Base-by-base conservation (phyloP, 1,284 basidiomycete species). In the Testicularia cyperi region DNA sequence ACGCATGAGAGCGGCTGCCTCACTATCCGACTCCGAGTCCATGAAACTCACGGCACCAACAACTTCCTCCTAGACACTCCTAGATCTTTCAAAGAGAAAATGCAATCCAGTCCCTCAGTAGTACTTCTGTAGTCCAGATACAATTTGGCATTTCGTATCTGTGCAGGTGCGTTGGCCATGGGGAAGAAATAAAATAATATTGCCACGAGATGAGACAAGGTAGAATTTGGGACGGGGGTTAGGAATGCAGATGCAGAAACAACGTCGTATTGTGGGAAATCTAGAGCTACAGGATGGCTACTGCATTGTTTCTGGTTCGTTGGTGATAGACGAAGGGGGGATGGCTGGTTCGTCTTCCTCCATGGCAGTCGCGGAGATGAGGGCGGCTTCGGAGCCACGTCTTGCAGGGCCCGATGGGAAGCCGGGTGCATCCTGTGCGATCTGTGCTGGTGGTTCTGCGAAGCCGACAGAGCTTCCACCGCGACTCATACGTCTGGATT, bases 401-500 rank as follows among this genome's bases (percentile, higher is more conserved):
- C 58, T 20, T 3, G 27, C 47, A 4, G 13, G 21, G 6, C 37
- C 54, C 3, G 25, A 24, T 12, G 7, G 12, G n/a, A 28, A 38
- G n/a, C n/a, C n/a, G n/a, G n/a, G n/a, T n/a, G n/a, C n/a, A n/a
- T n/a, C n/a, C n/a, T n/a, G 25, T 9, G 25, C 25, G 25, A 9
- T 9, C 9, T 27, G 9, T 9, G 25, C 25, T 27, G 25, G 9
- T 27, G 25, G 30, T 4, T 29, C 38, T 5, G 18, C 52, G 9
- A 40, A 28, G 7, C 58, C 58, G n/a, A 29, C 44, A 44, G 48
- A 57, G 33, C 55, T 58, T 4, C 54, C 54, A n/a, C 49, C 54
- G 0, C 61, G 24, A 29, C 61, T 64, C 55, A 58, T 58, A 8
- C 61, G 38, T n/a, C 61, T 30, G 18, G 44, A 46, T 24, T 58